Conservation (phyloP, 805 yeast genomes). For the Candida incommunis region DNA sequence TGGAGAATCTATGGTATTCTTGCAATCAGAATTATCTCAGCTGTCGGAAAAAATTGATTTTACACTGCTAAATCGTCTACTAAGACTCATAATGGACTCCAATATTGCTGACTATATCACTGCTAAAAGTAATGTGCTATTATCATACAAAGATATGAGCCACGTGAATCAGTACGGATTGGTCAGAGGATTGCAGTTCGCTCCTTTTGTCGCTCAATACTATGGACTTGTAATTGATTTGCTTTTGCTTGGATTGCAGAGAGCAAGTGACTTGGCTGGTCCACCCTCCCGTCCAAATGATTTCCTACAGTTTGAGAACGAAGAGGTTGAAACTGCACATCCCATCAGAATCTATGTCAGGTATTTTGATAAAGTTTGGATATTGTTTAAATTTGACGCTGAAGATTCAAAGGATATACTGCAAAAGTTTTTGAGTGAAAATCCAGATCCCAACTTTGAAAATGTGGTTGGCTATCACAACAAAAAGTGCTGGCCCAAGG, state of each 20-base stretch:
- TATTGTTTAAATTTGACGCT: constrained; percentile 60
- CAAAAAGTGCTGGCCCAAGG: constrained; percentile 90
- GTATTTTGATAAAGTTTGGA: constrained; percentile 67
- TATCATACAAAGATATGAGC: constrained; percentile 88
- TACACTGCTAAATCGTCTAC: constrained; percentile 66
- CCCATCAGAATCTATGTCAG: constrained; percentile 76
- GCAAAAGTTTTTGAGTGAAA: constrained; percentile 63
- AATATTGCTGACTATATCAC: constrained; percentile 88
- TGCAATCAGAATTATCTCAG: constrained; percentile 61
- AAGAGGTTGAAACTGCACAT: constrained; percentile 43
- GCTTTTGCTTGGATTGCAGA: constrained; percentile 65
- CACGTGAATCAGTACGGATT: constrained; percentile 83
- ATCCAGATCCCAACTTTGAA: constrained; percentile 88
- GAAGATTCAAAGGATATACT: constrained; percentile 65
- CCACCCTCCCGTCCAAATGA: constrained; percentile 53
- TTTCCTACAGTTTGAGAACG: constrained; percentile 57
- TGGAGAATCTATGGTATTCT: constrained; percentile 70
- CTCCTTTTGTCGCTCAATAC: constrained; percentile 80
- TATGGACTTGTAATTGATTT: constrained; percentile 80
- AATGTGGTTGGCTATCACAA: constrained; percentile 76
- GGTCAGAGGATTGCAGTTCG: constrained; percentile 76
- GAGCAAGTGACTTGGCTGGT: constrained; percentile 84
- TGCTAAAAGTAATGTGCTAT: constrained; percentile 70
- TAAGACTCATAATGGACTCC: constrained; percentile 73
- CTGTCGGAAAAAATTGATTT: constrained; percentile 79